phyloP scores from a whole-genome alignment of 176 grass and related monocot genomes.

The Cenchrus purpureus region DNA sequence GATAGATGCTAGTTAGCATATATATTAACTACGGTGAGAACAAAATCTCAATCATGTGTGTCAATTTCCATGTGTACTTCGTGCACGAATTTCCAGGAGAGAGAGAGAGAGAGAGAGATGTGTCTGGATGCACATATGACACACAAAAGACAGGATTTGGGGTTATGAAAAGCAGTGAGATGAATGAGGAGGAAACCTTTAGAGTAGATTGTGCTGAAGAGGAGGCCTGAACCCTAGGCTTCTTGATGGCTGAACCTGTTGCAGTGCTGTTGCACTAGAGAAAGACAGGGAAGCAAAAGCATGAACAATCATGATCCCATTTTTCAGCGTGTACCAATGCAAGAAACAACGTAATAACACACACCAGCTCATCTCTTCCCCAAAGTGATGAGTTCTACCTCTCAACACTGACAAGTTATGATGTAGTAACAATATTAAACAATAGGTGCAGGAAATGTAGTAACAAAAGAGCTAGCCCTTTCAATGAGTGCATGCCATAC shows the following conservation, averaged over 20 bases:
- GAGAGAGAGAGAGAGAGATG: constrained; percentile 23
- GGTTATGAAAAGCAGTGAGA: constrained; percentile 46
- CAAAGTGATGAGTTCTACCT: constrained; percentile 43
- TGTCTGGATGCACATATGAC: neutral
- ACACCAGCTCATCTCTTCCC: neutral
- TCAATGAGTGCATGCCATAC: constrained; percentile 50
- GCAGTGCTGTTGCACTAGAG: constrained; percentile 97
- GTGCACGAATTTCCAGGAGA: constrained; percentile 35
- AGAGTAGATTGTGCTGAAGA: constrained; percentile 98
- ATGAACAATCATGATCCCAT: constrained; percentile 62
- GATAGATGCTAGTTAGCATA: neutral
- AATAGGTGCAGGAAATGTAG: constrained; percentile 34
- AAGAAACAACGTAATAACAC: constrained; percentile 27
- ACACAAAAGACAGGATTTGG: neutral
- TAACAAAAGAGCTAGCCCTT: constrained; percentile 52
- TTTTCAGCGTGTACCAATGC: constrained; percentile 25
- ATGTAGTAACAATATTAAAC: constrained; percentile 34
- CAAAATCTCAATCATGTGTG: neutral
- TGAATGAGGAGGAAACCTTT: constrained; percentile 81
- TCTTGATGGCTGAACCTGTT: constrained; percentile 89
- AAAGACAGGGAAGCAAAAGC: constrained; percentile 62
- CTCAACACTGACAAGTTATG: constrained; percentile 19
- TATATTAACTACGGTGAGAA: neutral
- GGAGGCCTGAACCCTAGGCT: constrained; percentile 90
- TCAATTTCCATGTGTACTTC: neutral